Conservation (phyloP, 106 monocot species). For the Platanthera zijinensis region DNA sequence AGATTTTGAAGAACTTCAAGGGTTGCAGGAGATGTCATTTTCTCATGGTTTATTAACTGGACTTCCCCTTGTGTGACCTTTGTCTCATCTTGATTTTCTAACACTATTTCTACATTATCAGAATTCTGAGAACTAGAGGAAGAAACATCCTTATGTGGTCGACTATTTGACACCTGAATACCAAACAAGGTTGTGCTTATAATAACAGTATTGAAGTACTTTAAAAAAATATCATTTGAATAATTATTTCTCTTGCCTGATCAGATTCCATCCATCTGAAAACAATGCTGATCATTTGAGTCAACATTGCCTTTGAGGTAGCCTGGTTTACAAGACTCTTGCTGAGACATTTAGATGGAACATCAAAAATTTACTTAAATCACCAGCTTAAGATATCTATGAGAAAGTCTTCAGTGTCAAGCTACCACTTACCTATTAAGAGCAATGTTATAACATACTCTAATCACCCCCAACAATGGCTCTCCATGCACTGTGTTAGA, state of each 20-base stretch:
- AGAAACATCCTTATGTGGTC: conserved; percentile 14
- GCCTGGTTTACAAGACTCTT: conserved; percentile 97
- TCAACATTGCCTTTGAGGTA: conserved; percentile 96
- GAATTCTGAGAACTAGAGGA: conserved; percentile 21
- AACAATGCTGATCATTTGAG: conserved; percentile 89
- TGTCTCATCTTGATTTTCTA: conserved; percentile 50
- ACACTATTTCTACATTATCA: conserved; percentile 47
- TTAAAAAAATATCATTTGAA: conserved; percentile 4
- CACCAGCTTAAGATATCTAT: not conserved
- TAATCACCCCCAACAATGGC: conserved; percentile 74
- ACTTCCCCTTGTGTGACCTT: conserved; percentile 69
- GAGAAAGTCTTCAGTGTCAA: not conserved
- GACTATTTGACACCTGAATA: conserved; percentile 32
- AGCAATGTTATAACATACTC: conserved; percentile 95
- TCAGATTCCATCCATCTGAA: conserved; percentile 94
- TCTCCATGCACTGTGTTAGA: conserved; percentile 82
- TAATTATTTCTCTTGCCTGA: conserved; percentile 32
- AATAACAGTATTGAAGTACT: not conserved
- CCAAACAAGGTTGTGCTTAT: not conserved
- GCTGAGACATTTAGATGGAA: conserved; percentile 29
- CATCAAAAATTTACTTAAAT: conserved; percentile 3
- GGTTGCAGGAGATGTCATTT: conserved; percentile 50
- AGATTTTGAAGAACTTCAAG: conserved; percentile 86
- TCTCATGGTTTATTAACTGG: conserved; percentile 40
- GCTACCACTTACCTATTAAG: conserved; percentile 62